Percentiles rank a stretch among this genome's conserved stretches.
Evolutionary conservation across 352 stramenopile genomes (phyloP).

Genomic region (Blastocystis sp.): DNA sequence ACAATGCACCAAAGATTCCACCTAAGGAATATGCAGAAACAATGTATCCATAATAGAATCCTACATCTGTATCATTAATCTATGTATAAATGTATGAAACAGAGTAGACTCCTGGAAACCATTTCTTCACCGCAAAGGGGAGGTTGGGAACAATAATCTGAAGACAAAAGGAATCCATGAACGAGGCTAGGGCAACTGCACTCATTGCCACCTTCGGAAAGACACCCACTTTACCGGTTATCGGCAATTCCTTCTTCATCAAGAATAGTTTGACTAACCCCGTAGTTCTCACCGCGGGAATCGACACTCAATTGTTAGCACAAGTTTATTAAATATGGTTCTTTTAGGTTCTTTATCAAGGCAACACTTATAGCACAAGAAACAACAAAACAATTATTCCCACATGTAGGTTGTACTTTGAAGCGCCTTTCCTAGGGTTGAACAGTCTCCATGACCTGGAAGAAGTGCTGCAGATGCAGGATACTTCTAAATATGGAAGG

Average conservation of each 20-base stretch:
- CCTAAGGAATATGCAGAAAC: conserved; percentile 34
- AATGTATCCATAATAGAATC: conserved; percentile 57
- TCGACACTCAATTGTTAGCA: too few species aligned
- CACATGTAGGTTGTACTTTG: too few species aligned
- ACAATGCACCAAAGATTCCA: conserved; percentile 40
- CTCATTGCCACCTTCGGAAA: conserved; percentile 28
- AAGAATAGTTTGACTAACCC: too few species aligned
- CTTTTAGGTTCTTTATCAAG: too few species aligned
- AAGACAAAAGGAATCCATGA: conserved; percentile 46
- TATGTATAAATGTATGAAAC: not conserved
- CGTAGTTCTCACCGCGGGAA: too few species aligned
- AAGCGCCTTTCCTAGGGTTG: conserved; percentile 11
- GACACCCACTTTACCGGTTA: conserved; percentile 8
- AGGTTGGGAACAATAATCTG: conserved; percentile 56
- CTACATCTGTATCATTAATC: conserved; percentile 48
- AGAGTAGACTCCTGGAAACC: not conserved
- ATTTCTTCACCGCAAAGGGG: conserved; percentile 10
- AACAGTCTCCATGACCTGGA: conserved; percentile 4
- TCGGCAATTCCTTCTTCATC: not conserved
- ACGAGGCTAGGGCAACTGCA: conserved; percentile 4
- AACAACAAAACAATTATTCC: too few species aligned
- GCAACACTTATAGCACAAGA: too few species aligned
- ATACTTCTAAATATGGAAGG: not conserved
- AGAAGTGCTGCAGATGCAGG: not conserved
- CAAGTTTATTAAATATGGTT: too few species aligned